Percentiles rank a stretch among this genome's conserved stretches.
Conservation (phyloP, 2,329 filamentous ascomycete genomes). For the Dothideomycetes sp. region DNA sequence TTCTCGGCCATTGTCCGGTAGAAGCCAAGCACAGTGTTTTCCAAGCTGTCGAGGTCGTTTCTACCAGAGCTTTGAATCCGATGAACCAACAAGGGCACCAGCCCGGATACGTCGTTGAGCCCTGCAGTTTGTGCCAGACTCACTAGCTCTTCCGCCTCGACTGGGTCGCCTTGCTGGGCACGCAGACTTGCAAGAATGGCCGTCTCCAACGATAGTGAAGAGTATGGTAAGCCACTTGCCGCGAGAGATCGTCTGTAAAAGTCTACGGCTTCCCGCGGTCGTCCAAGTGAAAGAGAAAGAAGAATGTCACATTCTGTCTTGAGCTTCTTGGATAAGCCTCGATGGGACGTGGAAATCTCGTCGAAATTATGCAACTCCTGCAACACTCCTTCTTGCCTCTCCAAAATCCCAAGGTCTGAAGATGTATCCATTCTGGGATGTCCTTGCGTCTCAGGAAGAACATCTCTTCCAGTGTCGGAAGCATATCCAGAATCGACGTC, state of each 20-base stretch:
- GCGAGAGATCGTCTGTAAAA: slow-evolving; percentile 15
- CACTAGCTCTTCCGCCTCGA: slow-evolving; percentile 14
- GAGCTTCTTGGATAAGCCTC: background rate
- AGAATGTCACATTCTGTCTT: slow-evolving; percentile 15
- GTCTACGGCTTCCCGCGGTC: slow-evolving; percentile 13
- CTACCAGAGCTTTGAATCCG: slow-evolving; percentile 12
- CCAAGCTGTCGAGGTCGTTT: slow-evolving; percentile 9
- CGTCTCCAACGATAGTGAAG: slow-evolving; percentile 16
- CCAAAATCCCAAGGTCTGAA: no score
- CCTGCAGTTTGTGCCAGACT: slow-evolving; percentile 17
- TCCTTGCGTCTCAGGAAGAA: no score
- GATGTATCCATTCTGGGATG: no score
- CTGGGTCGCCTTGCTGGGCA: slow-evolving; percentile 11
- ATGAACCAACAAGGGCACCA: slow-evolving; percentile 17
- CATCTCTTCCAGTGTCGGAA: no score
- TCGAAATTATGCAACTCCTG: background rate
- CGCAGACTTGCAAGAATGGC: slow-evolving; percentile 20
- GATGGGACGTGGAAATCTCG: background rate
- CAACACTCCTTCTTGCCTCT: no score
- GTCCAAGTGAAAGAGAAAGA: slow-evolving; percentile 12
- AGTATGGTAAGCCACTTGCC: slow-evolving; percentile 14
- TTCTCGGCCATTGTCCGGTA: slow-evolving; percentile 20
- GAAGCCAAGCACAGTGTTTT: slow-evolving; percentile 15
- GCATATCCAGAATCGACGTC: no score
- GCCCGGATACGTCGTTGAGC: slow-evolving; percentile 17